Evolutionary conservation across 371 early-diverging fungal species (phyloP), one percentile per base, ranked within the genome.

Genomic region (Dichotomocladium elegans): DNA sequence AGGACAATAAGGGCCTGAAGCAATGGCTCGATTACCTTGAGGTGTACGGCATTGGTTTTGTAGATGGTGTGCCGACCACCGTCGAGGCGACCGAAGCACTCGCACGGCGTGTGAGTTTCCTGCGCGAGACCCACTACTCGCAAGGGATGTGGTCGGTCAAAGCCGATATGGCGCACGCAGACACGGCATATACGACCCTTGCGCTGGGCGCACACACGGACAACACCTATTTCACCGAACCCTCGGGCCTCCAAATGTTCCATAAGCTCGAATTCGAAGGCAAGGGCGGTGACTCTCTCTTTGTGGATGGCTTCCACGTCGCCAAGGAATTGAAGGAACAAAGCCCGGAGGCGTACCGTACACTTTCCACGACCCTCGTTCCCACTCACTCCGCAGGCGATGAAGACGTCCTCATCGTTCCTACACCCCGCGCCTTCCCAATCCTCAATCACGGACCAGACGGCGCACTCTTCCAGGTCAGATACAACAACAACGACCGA

Each of bases 181-280:
- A 94, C 63, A 91, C 91, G 0, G 95, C 95, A 11, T 94, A 93
- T 61, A 91, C 93, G 0, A 76, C 68, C n/a, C 41, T 91, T 4
- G 82, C 85, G 0, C 70, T 94, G 9, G 86, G 86, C 26, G 89
- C 88, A 0, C 95, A 94, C 54, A 94, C 93, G 0, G 95, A 94
- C 63, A 91, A 86, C n/a, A 93, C 93, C 1, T 94, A 94, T 58
- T 94, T 93, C 53, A 92, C 92, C 0, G 95, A 94, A 47, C 93
- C 95, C 2, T 69, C 82, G 10, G 93, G 93, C 1, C 68, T 94
- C 25, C 93, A 95, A 63, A 82, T 93, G 78, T 93, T 93, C 67
- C 95, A 95, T 60, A 67, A 92, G 43, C 61, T 92, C 17, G 81
- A 86, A 54, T 85, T 84, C 53, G 52, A 78, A 1, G 91, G 92